A percentile compares a stretch with the other conserved stretches of the same genome.
phyloP scores from a whole-genome alignment of 1,284 basidiomycete genomes.

The Pulveroboletus sp. region DNA sequence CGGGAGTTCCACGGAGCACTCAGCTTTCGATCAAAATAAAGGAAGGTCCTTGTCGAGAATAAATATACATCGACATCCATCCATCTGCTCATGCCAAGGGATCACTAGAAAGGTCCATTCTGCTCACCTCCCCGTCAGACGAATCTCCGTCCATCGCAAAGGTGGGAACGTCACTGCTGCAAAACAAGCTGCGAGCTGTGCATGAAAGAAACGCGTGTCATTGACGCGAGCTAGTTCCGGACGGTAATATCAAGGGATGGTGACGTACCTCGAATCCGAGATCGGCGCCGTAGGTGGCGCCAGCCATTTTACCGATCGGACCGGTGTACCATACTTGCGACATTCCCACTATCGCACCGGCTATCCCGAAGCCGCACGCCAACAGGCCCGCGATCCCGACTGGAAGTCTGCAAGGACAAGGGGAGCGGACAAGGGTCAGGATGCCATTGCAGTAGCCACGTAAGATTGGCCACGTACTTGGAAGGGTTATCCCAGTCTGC shows the following conservation, averaged over 20 bases:
- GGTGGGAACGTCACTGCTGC: conserved; percentile 44
- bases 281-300: conserved; percentile 49
- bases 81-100: too few species aligned
- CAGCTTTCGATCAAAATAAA: too few species aligned
- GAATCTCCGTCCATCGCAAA: conserved; percentile 48
- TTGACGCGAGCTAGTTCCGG: too few species aligned
- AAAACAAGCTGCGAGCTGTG: conserved; percentile 47
- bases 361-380: conserved; percentile 48
- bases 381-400: conserved; percentile 55
- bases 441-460: too few species aligned
- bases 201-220: too few species aligned
- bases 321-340: conserved; percentile 54
- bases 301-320: conserved; percentile 47
- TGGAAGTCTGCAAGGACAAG: conserved; percentile 50
- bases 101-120: background rate
- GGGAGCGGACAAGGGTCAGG: too few species aligned
- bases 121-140: conserved; percentile 40
- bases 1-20: too few species aligned
- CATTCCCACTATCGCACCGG: conserved; percentile 52
- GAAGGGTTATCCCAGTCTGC: conserved; percentile 54
- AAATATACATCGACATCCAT: too few species aligned
- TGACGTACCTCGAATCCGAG: conserved; percentile 54
- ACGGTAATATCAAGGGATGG: too few species aligned
- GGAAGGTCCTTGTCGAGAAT: too few species aligned
- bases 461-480: conserved; percentile 42